Percentiles rank a stretch among this genome's conserved stretches.
These are phyloP conservation scores for Echites panduratus DNA, from an alignment of 257 asterid species.

Conservation along the genomic window DNA sequence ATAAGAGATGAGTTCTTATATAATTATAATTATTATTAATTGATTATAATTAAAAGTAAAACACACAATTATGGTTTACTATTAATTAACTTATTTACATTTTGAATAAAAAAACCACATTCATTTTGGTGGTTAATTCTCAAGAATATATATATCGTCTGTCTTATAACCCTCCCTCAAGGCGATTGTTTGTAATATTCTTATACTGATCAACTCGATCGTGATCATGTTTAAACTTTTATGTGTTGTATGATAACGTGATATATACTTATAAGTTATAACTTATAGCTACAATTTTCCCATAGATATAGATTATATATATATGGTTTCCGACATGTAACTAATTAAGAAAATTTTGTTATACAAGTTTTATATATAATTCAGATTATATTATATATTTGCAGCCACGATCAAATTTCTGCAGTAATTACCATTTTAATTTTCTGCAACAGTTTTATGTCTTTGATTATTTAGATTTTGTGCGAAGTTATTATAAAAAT, in stretches of 20 bases:
- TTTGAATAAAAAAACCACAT: conserved; percentile 20
- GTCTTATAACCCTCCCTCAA: background rate
- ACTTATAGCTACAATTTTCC: background rate
- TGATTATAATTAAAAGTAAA: too few relatives aligned
- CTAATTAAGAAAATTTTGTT: background rate
- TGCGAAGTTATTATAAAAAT: too few relatives aligned
- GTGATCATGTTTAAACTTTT: background rate
- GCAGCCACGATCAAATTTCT: too few relatives aligned
- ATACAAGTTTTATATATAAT: too few relatives aligned
- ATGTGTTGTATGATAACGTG: background rate
- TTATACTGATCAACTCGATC: background rate
- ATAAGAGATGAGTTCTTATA: background rate
- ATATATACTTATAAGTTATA: background rate
- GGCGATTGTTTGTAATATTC: background rate
- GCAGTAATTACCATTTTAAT: too few relatives aligned
- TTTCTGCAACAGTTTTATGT: too few relatives aligned
- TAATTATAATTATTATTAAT: background rate
- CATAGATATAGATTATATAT: background rate
- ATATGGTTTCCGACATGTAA: too few relatives aligned
- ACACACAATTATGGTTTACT: conserved; percentile 4
- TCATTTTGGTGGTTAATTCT: conserved; percentile 15
- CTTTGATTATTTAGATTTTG: too few relatives aligned
- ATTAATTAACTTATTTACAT: conserved; percentile 8
- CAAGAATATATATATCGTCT: background rate
- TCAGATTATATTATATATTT: too few relatives aligned